A percentile compares a stretch with the other conserved stretches of the same genome.
Conservation (phyloP, 2,329 filamentous ascomycete species). For the Trichoderma brevicompactum region DNA sequence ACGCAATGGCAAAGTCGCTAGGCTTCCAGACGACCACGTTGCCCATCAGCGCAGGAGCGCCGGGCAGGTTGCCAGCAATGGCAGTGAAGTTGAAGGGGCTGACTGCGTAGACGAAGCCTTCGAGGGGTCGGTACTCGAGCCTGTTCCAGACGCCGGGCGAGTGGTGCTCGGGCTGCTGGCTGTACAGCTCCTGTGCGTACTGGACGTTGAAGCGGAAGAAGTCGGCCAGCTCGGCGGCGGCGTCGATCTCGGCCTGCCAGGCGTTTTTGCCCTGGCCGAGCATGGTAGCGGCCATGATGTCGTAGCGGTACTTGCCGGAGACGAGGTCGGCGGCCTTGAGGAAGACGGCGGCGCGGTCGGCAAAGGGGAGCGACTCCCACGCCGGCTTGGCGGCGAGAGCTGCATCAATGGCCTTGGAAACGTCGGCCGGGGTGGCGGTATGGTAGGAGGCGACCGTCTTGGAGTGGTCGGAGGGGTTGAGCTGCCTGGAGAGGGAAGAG, state of each 20-base stretch:
- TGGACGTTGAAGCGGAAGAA: conserved; percentile 94
- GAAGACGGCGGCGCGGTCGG: conserved; percentile 90
- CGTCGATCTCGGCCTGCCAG: conserved; percentile 98
- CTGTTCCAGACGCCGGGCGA: conserved; percentile 88
- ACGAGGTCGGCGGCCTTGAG: conserved; percentile 94
- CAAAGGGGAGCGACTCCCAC: conserved; percentile 87
- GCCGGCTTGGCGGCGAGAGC: conserved; percentile 83
- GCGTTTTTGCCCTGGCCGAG: conserved; percentile 97
- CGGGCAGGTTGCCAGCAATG: conserved; percentile 85
- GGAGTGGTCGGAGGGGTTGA: conserved; percentile 81
- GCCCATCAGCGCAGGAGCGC: conserved; percentile 82
- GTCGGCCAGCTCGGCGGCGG: conserved; percentile 88
- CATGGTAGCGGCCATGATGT: conserved; percentile 95
- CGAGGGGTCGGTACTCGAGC: conserved; percentile 84
- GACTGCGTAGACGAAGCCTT: conserved; percentile 94
- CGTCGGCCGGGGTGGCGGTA: conserved; percentile 75
- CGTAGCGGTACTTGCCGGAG: conserved; percentile 90
- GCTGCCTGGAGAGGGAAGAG: conserved; percentile 68
- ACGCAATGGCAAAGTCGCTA: conserved; percentile 85
- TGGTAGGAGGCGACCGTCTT: conserved; percentile 81
- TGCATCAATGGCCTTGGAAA: conserved; percentile 78
- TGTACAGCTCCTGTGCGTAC: conserved; percentile 90
- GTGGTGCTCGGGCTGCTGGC: conserved; percentile 84
- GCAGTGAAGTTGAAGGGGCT: conserved; percentile 98
- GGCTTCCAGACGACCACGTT: conserved; percentile 98